Percentiles rank a stretch among this genome's conserved stretches.
These are phyloP conservation scores for Myriosclerotinia scirpicola DNA, from an alignment of 2,329 filamentous ascomycete genomes.

Conservation along the genomic window DNA sequence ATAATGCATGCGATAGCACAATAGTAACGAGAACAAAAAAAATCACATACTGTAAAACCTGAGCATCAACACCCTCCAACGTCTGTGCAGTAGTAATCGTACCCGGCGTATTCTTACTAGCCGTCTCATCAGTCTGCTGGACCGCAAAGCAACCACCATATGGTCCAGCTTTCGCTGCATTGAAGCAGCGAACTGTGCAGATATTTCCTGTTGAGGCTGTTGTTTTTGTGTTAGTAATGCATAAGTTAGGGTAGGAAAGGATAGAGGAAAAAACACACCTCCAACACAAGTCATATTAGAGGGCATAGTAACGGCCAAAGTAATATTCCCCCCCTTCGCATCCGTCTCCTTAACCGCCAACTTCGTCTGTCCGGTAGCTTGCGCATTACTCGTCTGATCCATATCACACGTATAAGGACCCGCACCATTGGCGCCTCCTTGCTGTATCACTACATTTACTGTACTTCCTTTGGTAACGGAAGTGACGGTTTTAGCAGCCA, in stretches of 20 bases:
- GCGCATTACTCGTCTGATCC: conserved; percentile 45
- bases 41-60: conserved; percentile 14
- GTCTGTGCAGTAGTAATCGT: conserved; percentile 12
- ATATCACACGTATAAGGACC: conserved; percentile 57
- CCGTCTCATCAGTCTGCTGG: conserved; percentile 51
- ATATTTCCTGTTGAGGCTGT: conserved; percentile 51
- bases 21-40: not conserved
- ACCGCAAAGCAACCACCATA: conserved; percentile 60
- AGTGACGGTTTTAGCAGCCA: conserved; percentile 50
- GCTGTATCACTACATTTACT: conserved; percentile 53
- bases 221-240: not conserved
- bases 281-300: conserved; percentile 12
- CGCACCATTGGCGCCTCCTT: conserved; percentile 55
- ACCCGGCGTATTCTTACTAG: conserved; percentile 44
- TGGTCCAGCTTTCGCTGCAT: conserved; percentile 56
- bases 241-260: not conserved
- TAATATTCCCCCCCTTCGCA: not conserved
- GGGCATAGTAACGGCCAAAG: conserved; percentile 9
- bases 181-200: conserved; percentile 60
- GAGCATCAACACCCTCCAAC: conserved; percentile 1
- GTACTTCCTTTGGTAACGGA: conserved; percentile 49
- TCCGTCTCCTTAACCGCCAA: conserved; percentile 5
- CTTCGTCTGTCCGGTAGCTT: not conserved
- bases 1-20: no score
- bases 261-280: not conserved